A percentile compares a stretch with the other conserved stretches of the same genome.
Conservation (phyloP, 768 basidiomycete species). For the Cystofilobasidium macerans region DNA sequence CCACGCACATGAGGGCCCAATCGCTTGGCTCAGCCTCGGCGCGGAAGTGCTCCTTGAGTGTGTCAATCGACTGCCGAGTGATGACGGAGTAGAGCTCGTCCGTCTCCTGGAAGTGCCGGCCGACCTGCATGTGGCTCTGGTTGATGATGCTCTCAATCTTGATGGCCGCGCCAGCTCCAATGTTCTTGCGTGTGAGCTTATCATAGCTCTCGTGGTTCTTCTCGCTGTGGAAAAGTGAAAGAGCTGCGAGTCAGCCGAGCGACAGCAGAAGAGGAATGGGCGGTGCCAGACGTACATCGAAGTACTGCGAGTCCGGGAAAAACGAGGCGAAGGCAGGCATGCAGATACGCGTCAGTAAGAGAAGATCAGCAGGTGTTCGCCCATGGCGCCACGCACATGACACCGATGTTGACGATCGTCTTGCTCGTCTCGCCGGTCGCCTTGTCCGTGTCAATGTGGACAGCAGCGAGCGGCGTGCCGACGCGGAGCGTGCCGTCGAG, state of each 20-base stretch:
- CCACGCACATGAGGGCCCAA: too few relatives aligned
- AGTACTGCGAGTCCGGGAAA: too few relatives aligned
- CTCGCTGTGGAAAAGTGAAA: too few relatives aligned
- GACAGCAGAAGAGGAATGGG: too few relatives aligned
- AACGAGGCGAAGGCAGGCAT: slow-evolving; percentile 4
- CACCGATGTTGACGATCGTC: slow-evolving; percentile 82
- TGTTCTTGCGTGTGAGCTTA: slow-evolving; percentile 26
- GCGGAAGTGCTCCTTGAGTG: slow-evolving; percentile 45
- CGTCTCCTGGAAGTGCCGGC: slow-evolving; percentile 52
- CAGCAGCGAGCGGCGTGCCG: slow-evolving; percentile 90
- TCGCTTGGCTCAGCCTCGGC: neutral
- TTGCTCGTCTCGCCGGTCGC: slow-evolving; percentile 57
- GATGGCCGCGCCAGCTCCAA: slow-evolving; percentile 61
- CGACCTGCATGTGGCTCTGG: slow-evolving; percentile 39
- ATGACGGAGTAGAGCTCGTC: slow-evolving; percentile 87
- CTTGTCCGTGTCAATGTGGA: slow-evolving; percentile 65
- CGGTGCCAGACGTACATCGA: too few relatives aligned
- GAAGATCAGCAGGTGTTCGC: neutral
- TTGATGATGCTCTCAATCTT: slow-evolving; percentile 98
- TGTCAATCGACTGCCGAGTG: slow-evolving; percentile 85
- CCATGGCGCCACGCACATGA: slow-evolving; percentile 55
- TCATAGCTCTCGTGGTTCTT: slow-evolving; percentile 76
- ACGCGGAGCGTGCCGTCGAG: slow-evolving; percentile 80
- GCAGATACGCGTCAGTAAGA: slow-evolving; percentile 12
- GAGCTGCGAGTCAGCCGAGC: too few relatives aligned